Base-by-base conservation (phyloP, 2,329 filamentous ascomycete genomes). In the Xylariaceae sp. region DNA sequence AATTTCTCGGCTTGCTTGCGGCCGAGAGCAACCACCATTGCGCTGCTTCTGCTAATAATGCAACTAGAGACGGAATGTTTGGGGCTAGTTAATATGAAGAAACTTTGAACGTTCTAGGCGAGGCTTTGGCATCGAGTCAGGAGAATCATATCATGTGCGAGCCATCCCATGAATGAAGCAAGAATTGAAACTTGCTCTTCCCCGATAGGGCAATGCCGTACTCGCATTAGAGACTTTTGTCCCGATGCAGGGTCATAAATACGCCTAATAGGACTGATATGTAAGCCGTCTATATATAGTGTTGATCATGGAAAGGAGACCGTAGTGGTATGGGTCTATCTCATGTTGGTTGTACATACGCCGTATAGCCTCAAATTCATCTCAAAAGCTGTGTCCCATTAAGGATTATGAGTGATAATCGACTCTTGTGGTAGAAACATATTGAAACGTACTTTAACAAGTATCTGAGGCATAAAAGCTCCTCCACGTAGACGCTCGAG, bases 151-250 rank as follows among this genome's bases (percentile, higher is more conserved):
- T 59, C 58, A 59, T 56, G 19, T 44, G 29, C 37, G 29, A 56
- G 20, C 46, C 55, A 48, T 40, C 44, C 50, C 50, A 55, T 50
- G n/a, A n/a, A n/a, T n/a, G n/a, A 52, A 59, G 56, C 40, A 44
- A 20, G 40, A 50, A 40, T 40, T 59, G 56, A 59, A 61, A 63
- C 56, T 14, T 50, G 40, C 56, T 57, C 59, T 58, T 57, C 45
- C 44, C 32, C 49, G 43, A 45, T 52, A 49, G 52, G 47, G 58
- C 52, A 47, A 48, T 46, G 53, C n/a, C n/a, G 51, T 42, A 48
- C 48, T n/a, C 48, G 56, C 56, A 44, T 53, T 40, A 40, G 54
- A 47, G 43, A n/a, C 54, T 53, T 47, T 21, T 41, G 42, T 56
- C 51, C 47, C 50, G 44, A 41, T 59, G 41, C 50, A 47, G 18